Base-by-base conservation (phyloP, 2,329 filamentous ascomycete species). In the Nemania diffusa region DNA sequence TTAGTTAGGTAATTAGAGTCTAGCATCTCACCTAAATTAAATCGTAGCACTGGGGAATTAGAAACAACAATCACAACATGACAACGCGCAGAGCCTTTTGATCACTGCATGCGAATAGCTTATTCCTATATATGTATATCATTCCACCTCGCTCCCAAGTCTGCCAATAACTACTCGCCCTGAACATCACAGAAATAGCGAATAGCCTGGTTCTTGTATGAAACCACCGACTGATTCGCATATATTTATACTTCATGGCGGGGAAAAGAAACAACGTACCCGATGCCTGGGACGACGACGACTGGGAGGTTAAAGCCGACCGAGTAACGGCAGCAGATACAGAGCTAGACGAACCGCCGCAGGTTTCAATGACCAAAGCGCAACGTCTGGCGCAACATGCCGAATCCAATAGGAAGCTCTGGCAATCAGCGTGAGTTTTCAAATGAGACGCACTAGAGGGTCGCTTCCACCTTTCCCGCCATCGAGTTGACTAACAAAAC, bases 201-300 rank as follows among this genome's bases (percentile, higher is more conserved):
- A 15, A 27, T 15, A 27, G 46, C 9, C 32, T 32, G 26, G 8
- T 20, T 53, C 27, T 8, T 53, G n/a, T 50, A 50, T 17, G 40
- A 17, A 17, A 29, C 26, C 24, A 40, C 34, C 52, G 29, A 44
- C 17, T 15, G 24, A 62, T n/a, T 48, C 27, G 22, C 51, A 24
- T 9, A 26, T 37, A 51, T n/a, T 7, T 51, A 51, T 17, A 32
- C 48, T 51, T 13, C 50, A 72, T 68, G 69, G 63, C 63, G 3
- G 66, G 64, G 22, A 69, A 57, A 57, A 57, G 63, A 20, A 64
- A 73, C 55, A 79, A 79, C 24, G 79, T 91, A 65, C 90, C 92
- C 42, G 88, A 94, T 78, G 94, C 93, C 22, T 97, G 95, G 95
- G 93, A 95, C 37, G 86, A 83, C 71, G 90, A 97, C 74, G 92